Percentiles rank a stretch among this genome's conserved stretches.
Evolutionary conservation across 495 filamentous ascomycete species (phyloP).

Genomic region (Aspergillus funiculosus): DNA sequence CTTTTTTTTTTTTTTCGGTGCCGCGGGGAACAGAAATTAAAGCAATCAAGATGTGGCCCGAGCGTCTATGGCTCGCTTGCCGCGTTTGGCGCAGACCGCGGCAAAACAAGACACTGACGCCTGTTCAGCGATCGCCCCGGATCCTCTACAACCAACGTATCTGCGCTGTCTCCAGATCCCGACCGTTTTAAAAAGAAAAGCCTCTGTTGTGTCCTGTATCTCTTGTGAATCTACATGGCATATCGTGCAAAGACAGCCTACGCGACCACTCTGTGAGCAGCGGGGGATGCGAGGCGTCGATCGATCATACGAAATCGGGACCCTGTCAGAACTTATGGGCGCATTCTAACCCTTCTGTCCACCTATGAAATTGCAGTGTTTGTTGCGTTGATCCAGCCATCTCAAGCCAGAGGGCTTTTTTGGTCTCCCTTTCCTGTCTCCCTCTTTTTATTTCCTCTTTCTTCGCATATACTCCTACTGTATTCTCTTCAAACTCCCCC

Average conservation of each 20-base stretch:
- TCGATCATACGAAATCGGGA: constrained; percentile 14
- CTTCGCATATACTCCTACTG: neutral
- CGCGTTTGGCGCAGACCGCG: constrained; percentile 24
- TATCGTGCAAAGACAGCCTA: neutral
- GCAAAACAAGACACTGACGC: constrained; percentile 14
- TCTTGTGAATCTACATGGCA: constrained; percentile 1
- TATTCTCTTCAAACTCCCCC: neutral
- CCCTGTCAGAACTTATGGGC: constrained; percentile 23
- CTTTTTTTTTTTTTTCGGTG: constrained; percentile 14
- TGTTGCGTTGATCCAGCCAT: neutral
- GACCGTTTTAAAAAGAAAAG: no score
- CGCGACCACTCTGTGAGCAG: neutral
- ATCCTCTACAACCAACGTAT: constrained; percentile 18
- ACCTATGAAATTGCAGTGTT: constrained; percentile 8
- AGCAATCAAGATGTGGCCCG: constrained; percentile 43
- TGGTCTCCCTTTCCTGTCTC: neutral
- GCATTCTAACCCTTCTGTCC: constrained; percentile 21
- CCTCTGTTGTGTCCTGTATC: no score
- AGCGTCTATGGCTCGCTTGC: constrained; percentile 35
- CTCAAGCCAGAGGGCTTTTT: neutral
- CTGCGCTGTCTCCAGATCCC: neutral
- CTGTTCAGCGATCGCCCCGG: constrained; percentile 21
- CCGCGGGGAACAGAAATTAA: constrained; percentile 1
- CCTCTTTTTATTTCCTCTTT: neutral
- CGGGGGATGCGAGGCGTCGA: constrained; percentile 18